Conservation (phyloP, 257 asterid species). For the Pogostemon cablin region DNA sequence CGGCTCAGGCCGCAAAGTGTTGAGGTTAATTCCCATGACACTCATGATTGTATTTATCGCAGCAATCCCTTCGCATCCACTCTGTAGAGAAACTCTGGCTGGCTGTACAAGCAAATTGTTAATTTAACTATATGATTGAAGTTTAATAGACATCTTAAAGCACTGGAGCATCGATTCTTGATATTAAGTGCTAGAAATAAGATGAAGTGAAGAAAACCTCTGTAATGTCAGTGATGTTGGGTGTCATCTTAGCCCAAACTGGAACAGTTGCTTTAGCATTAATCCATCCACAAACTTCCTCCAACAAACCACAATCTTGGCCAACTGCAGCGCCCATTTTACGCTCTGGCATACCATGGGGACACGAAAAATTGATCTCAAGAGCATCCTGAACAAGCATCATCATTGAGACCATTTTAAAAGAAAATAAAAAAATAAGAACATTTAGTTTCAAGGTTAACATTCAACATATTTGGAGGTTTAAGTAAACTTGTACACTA, state of each 20-base stretch:
- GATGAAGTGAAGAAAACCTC: conserved; percentile 46
- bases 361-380: conserved; percentile 91
- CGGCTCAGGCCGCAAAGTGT: conserved; percentile 89
- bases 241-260: conserved; percentile 99
- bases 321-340: conserved; percentile 99
- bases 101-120: conserved; percentile 53
- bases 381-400: conserved; percentile 67
- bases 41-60: conserved; percentile 98
- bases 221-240: conserved; percentile 86
- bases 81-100: conserved; percentile 72
- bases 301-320: conserved; percentile 87
- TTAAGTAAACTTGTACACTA: conserved; percentile 8
- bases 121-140: conserved; percentile 20
- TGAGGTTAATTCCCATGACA: conserved; percentile 94
- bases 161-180: not conserved
- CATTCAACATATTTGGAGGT: conserved; percentile 7
- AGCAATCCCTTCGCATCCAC: conserved; percentile 91
- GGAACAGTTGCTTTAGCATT: conserved; percentile 90
- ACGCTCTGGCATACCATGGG: conserved; percentile 99
- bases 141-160: not conserved
- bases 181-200: not conserved
- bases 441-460: not conserved
- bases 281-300: conserved; percentile 92
- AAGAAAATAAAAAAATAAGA: not conserved
- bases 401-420: conserved; percentile 25